Evolutionary conservation across 139 green algal genomes (phyloP), one percentile per base, ranked within the genome.

Genomic region (Klebsormidium nitens): DNA sequence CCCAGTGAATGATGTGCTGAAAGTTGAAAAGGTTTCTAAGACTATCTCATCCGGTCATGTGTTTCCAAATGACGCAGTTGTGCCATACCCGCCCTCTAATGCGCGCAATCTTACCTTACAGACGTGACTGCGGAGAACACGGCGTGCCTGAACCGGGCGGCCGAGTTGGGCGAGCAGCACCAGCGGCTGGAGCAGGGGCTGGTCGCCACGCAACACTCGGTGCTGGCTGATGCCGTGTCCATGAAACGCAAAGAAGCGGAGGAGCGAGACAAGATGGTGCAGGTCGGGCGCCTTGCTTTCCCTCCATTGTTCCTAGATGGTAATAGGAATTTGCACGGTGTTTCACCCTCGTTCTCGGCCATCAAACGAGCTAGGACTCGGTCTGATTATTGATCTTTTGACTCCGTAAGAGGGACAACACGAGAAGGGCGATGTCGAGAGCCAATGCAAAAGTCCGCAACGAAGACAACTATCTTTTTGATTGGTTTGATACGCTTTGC

Each of bases 91-190:
- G 28, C 52, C 23, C 52, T 11, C 6, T 11, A 14, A 8, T n/a
- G 29, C 52, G 5, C 52, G 5, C 52, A 61, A 8, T 19, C n/a
- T 19, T 61, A 61, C 52, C 23, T 6, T 19, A 23, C 52, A 61
- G 39, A 14, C 40, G 69, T 84, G 28, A 92, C 86, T 5, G 52
- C 56, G 1, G 85, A 87, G 59, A 92, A 92, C 81, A 92, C 87
- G 2, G 67, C 39, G 29, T 84, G 77, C 57, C 66, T 92, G 28
- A 85, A 86, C 50, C 70, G 75, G 0, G 77, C 89, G 0, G 82
- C 78, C 8, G 77, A 86, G 11, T 76, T 89, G 17, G 87, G 82
- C 0, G 42, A 59, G 0, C 58, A 59, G 38, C 85, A 90, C 63
- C 69, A 73, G 28, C 40, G 65, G 3, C 70, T 90, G 37, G 85